Evolutionary conservation across 345 rosid species (phyloP).

Genomic region (Populus nigra): DNA sequence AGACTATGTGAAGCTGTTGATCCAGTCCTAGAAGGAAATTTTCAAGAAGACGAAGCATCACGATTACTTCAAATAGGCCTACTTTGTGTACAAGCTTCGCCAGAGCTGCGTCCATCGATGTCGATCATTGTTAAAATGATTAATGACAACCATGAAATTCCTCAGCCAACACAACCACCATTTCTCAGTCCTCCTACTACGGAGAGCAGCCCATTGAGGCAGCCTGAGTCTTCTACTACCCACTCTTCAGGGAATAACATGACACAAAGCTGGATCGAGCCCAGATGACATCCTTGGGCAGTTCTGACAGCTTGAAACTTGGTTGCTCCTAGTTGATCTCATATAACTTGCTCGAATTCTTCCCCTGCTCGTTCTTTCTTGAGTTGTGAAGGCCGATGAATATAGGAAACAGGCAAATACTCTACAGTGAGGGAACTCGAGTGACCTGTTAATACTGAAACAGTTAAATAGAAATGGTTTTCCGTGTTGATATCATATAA

Average conservation of each 20-base stretch:
- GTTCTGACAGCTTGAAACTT: too few species aligned
- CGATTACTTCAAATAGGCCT: constrained; percentile 62
- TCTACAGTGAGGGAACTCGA: not conserved
- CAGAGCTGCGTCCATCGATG: constrained; percentile 81
- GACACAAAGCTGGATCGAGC: constrained; percentile 46
- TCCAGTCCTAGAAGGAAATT: constrained; percentile 45
- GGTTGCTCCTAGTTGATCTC: not conserved
- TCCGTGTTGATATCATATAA: too few species aligned
- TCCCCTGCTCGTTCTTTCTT: not conserved
- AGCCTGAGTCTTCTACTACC: constrained; percentile 35
- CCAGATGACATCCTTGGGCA: constrained; percentile 42
- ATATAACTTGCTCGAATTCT: not conserved
- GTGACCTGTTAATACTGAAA: too few species aligned
- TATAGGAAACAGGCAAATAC: too few species aligned
- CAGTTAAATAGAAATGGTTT: too few species aligned
- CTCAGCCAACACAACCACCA: constrained; percentile 73
- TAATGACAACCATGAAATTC: constrained; percentile 43
- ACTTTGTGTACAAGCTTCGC: constrained; percentile 80
- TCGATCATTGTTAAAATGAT: constrained; percentile 70
- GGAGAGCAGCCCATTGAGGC: constrained; percentile 23
- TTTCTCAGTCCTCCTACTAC: constrained; percentile 42
- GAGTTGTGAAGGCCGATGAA: not conserved
- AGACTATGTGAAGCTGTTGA: constrained; percentile 59
- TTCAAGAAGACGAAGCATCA: constrained; percentile 45
- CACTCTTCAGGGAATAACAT: constrained; percentile 45